Base-by-base conservation (phyloP, 768 basidiomycete genomes). In the Russula griseocarnosa region DNA sequence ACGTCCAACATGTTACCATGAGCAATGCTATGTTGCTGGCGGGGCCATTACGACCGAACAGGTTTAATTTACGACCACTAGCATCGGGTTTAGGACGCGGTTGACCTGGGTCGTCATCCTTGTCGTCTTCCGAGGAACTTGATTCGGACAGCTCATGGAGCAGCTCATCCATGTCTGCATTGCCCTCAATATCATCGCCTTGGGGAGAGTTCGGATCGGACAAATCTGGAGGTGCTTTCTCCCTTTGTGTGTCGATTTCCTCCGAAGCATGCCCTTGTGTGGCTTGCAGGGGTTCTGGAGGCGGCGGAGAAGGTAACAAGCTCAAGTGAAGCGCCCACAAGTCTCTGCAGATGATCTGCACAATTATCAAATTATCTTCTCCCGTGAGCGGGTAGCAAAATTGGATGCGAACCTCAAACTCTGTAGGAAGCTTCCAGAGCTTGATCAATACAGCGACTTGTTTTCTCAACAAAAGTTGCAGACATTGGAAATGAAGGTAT, bases 401-500 rank as follows among this genome's bases (percentile, higher is more conserved):
- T 28, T 49, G 69, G 24, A 64, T 60, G 24, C 78, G 55, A 62
- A 90, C 92, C 82, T 93, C 92, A 64, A 92, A 90, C 71, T 92
- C 89, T 0, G 78, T 71, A 8, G 92, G 92, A 24, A 94, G 78
- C n/a, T 77, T 72, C 92, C 92, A 94, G 11, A 84, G 68, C 14
- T 71, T 70, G 5, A 72, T 80, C 62, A 94, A 73, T n/a, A 81
- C 79, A 7, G 75, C 77, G 14, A 94, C 76, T 73, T 97, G 94
- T 69, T 86, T 83, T 36, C 94, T 81, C 13, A 96, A 77, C 59
- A 97, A 76, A 0, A 92, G 76, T 73, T 97, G 95, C 40, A 92
- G 78, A 69, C 89, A 90, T 67, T 94, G 88, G 65, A 92, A 89
- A 69, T 91, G 92, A 62, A 88, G 85, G 71, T 82, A 93, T 44